Conservation (phyloP, 2,329 filamentous ascomycete genomes). For the Zarea fungicola region DNA sequence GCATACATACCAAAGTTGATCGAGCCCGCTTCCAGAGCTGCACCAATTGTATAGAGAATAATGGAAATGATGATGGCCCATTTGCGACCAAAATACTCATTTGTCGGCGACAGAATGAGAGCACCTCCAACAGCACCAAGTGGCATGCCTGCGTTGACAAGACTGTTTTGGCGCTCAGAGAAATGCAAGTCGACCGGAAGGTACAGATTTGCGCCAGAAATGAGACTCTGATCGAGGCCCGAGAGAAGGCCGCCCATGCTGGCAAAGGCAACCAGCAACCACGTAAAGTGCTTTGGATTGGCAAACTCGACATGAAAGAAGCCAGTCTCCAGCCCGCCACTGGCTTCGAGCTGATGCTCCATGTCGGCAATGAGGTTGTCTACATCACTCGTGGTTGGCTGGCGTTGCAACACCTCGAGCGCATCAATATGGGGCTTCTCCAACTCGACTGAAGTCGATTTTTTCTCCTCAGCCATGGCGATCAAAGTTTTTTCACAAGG, state of each 20-base stretch:
- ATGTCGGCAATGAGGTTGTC: conserved; percentile 36
- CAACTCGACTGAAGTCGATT: conserved; percentile 2
- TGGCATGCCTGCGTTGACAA: conserved; percentile 67
- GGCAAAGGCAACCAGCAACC: conserved; percentile 64
- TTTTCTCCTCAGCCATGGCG: conserved; percentile 6
- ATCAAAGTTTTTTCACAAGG: not conserved
- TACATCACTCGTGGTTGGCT: conserved; percentile 26
- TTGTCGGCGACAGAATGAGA: conserved; percentile 59
- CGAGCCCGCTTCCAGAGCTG: conserved; percentile 60
- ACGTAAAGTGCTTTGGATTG: conserved; percentile 61
- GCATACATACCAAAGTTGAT: conserved; percentile 52
- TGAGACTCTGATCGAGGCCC: conserved; percentile 67
- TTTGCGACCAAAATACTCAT: conserved; percentile 62
- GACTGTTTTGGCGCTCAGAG: conserved; percentile 50
- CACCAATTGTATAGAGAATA: conserved; percentile 65
- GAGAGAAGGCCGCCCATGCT: conserved; percentile 70
- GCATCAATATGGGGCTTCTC: conserved; percentile 29
- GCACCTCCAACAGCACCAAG: conserved; percentile 67
- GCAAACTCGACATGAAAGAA: conserved; percentile 54
- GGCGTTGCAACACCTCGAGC: conserved; percentile 31
- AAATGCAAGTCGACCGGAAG: conserved; percentile 56
- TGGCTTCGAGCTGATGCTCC: conserved; percentile 34
- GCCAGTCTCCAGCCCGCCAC: conserved; percentile 28
- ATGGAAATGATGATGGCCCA: conserved; percentile 66
- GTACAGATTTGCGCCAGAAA: conserved; percentile 65